These are phyloP conservation scores for Pseudogymnoascus sp. DNA, from an alignment of 2,329 filamentous ascomycete genomes.

Conservation along the genomic window DNA sequence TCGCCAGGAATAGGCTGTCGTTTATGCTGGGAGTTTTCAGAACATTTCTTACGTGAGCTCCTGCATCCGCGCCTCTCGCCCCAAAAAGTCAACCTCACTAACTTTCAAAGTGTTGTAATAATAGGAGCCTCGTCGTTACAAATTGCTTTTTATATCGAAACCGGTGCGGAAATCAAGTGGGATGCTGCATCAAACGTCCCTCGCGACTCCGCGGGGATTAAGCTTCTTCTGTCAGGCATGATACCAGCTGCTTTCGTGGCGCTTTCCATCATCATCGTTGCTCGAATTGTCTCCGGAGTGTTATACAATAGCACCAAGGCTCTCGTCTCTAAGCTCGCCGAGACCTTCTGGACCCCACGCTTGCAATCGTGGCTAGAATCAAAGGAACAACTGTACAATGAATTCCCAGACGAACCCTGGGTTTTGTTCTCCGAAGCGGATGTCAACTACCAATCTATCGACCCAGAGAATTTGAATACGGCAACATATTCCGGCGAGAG, in stretches of 20 bases:
- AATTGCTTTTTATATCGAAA: slow-evolving; percentile 34
- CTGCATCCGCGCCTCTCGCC: neutral
- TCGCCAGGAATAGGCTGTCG: slow-evolving; percentile 20
- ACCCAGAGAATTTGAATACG: neutral
- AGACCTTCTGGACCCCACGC: slow-evolving; percentile 14
- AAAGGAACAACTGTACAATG: neutral
- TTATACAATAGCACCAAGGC: slow-evolving; percentile 23
- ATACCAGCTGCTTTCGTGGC: slow-evolving; percentile 24
- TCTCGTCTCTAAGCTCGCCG: slow-evolving; percentile 15
- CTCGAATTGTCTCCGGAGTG: slow-evolving; percentile 26
- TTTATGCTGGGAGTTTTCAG: neutral
- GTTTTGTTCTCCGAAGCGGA: no score
- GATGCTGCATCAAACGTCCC: slow-evolving; percentile 30
- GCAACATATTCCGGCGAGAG: slow-evolving; percentile 2
- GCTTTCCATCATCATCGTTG: slow-evolving; percentile 23
- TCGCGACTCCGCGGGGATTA: slow-evolving; percentile 31
- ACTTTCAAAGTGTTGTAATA: slow-evolving; percentile 19
- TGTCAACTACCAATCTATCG: no score
- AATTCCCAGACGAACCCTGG: neutral
- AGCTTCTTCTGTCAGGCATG: slow-evolving; percentile 31
- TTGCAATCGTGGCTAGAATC: neutral
- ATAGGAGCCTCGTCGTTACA: slow-evolving; percentile 30
- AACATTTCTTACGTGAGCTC: slow-evolving; percentile 9
- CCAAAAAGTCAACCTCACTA: no score
- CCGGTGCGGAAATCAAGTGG: slow-evolving; percentile 35